Evolutionary conservation across 73 alveolate genomes (phyloP), one percentile per base, ranked within the genome.

Genomic region (Paramecium bursaria): DNA sequence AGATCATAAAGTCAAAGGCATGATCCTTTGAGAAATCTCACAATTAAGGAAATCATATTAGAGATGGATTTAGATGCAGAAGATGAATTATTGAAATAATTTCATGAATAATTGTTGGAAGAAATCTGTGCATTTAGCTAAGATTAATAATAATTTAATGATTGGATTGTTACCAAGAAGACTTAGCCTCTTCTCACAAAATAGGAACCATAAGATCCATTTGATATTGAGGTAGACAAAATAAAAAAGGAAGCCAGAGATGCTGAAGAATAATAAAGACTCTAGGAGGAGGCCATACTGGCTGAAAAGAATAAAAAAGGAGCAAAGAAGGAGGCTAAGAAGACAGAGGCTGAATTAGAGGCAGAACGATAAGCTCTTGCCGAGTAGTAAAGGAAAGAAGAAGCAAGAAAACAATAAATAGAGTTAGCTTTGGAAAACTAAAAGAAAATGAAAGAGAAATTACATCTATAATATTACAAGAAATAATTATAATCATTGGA

Each of bases 301-400:
- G 80, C 51, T 19, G 89, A 61, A 5, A 53, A 50, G 74, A 79
- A 79, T 31, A 79, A 79, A 23, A 79, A 79, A 79, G 89, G 89
- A 52, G 89, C 89, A 1, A 79, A 79, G 15, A 79, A 79, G 47
- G 89, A 79, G 26, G 85, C 89, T 9, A 79, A 79, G 31, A 79
- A 79, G 42, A 73, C 75, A 33, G 89, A 79, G 30, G 89, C 76
- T 5, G 76, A 79, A 35, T 29, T 53, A 50, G 89, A 79, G 39
- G 89, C 75, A 5, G 89, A 53, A 13, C 51, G 57, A 39, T 73
- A 44, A 3, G 89, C 76, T 21, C 85, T 53, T 26, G 53, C 46
- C 2, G 74, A 61, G 27, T 49, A 61, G 4, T 33, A 79, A 21
- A 52, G 50, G 30, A 39, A 79, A 54, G 74, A 17, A 14, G 85